Conservation (phyloP, 805 yeast genomes). For the Metschnikowia hibisci region DNA sequence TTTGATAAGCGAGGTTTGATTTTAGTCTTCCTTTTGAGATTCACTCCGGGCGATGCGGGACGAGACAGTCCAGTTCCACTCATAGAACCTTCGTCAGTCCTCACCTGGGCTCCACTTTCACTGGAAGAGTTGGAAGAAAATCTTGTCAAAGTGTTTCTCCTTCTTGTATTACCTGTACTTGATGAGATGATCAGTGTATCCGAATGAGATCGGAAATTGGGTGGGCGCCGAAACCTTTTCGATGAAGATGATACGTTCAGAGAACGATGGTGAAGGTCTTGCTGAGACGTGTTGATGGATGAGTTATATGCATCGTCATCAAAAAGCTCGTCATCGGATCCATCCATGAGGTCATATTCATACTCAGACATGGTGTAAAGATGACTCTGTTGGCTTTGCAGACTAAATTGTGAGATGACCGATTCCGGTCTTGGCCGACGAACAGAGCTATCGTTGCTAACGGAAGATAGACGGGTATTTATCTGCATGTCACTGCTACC, state of each 20-base stretch:
- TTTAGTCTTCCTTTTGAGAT: constrained; percentile 10
- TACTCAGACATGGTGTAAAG: constrained; percentile 41
- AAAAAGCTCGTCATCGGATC: constrained; percentile 33
- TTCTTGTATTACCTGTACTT: constrained; percentile 26
- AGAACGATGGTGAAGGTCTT: constrained; percentile 20
- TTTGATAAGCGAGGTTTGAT: constrained; percentile 6
- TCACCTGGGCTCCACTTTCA: constrained; percentile 23
- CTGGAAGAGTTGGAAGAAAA: constrained; percentile 38
- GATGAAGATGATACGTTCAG: constrained; percentile 14
- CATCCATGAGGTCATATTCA: constrained; percentile 38
- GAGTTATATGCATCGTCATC: constrained; percentile 39
- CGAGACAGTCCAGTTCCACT: constrained; percentile 5
- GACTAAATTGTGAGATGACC: constrained; percentile 38
- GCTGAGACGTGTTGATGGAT: constrained; percentile 32
- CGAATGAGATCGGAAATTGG: constrained; percentile 30
- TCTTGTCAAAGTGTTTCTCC: constrained; percentile 29
- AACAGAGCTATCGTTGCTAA: constrained; percentile 9
- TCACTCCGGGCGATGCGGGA: constrained; percentile 11
- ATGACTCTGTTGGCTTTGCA: constrained; percentile 39
- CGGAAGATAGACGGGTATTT: constrained; percentile 3
- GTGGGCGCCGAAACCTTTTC: constrained; percentile 25
- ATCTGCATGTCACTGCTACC: background rate
- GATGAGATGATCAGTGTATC: constrained; percentile 35
- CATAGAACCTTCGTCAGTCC: constrained; percentile 7
- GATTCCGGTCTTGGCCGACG: constrained; percentile 35